Base-by-base conservation (phyloP, 2,329 filamentous ascomycete species). In the Plectosphaerella cucumerina region DNA sequence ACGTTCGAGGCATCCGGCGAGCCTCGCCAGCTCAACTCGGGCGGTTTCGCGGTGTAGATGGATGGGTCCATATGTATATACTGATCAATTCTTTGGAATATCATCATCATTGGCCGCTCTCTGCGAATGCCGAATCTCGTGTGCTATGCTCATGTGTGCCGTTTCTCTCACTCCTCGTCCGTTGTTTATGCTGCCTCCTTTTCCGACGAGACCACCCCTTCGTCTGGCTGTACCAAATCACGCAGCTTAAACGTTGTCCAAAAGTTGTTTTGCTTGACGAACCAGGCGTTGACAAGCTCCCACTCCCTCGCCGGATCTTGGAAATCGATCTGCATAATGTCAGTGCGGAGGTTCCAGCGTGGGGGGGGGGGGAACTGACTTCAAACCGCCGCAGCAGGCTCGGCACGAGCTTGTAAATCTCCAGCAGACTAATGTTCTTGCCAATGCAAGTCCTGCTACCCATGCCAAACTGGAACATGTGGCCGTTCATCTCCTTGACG, bases 1-100 rank as follows among this genome's bases (percentile, higher is more conserved):
- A 72, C 71, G 0, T 96, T 96, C 65, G 89, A 93, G 65, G 90
- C 90, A 0, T 89, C 85, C 1, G 84, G 88, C 1, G 91, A 96
- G 69, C 88, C 90, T n/a, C 81, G 91, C 56, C 89, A 94, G 73
- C 62, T 69, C 26, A 85, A 87, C 60, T 90, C 87, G 15, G 90
- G 82, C 2, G 90, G 89, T 0, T 82, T 81, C 50, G 71, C 72
- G 0, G 67, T 78, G 6, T 80, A 57, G 39, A 42, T 18, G 26
- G 26, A 31, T 11, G 35, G 15, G 15, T 39, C 11, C 3, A 39
- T 39, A 14, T 17, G 5, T n/a, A 20, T 14, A 39, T 6, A 11
- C 35, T 39, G 3, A 14, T 39, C 35, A 39, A 17, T 5, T 20
- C 35, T 17, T 17, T 17, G 18, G n/a, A n/a, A 20, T n/a, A 17